A percentile compares a stretch with the other conserved stretches of the same genome.
Evolutionary conservation across 2,329 filamentous ascomycete genomes (phyloP).

Genomic region (Metarhizium anisopliae): DNA sequence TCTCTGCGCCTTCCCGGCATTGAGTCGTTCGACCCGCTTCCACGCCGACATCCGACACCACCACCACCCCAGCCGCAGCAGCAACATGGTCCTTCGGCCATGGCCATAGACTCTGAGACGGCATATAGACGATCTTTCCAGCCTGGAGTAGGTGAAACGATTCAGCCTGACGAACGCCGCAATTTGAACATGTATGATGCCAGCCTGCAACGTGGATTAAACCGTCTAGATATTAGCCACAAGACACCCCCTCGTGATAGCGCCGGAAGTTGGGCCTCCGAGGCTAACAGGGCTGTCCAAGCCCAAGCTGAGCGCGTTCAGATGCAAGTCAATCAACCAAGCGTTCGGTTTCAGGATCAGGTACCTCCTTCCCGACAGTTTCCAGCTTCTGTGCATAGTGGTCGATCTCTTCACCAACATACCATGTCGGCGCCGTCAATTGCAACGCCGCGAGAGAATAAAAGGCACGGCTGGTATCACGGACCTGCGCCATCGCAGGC

Average conservation of each 20-base stretch:
- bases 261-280: conserved; percentile 47
- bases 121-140: conserved; percentile 23
- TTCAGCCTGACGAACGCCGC: conserved; percentile 36
- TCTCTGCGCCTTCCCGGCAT: conserved; percentile 74
- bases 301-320: conserved; percentile 39
- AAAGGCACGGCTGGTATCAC: conserved; percentile 67
- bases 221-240: conserved; percentile 54
- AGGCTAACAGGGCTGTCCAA: conserved; percentile 45
- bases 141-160: conserved; percentile 18
- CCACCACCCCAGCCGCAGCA: conserved; percentile 28
- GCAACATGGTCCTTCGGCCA: conserved; percentile 61
- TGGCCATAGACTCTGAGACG: conserved; percentile 58
- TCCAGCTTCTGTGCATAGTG: conserved; percentile 17
- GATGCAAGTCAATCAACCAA: conserved; percentile 33
- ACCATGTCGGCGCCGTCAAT: conserved; percentile 51
- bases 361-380: conserved; percentile 25
- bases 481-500: conserved; percentile 33
- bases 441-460: conserved; percentile 48
- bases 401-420: conserved; percentile 39
- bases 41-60: conserved; percentile 48
- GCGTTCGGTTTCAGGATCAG: conserved; percentile 47
- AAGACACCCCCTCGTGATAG: conserved; percentile 41
- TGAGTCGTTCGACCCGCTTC: conserved; percentile 77
- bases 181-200: conserved; percentile 54
- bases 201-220: conserved; percentile 56